Evolutionary conservation across 768 basidiomycete species (phyloP).

Genomic region (Lactarius akahatsu): DNA sequence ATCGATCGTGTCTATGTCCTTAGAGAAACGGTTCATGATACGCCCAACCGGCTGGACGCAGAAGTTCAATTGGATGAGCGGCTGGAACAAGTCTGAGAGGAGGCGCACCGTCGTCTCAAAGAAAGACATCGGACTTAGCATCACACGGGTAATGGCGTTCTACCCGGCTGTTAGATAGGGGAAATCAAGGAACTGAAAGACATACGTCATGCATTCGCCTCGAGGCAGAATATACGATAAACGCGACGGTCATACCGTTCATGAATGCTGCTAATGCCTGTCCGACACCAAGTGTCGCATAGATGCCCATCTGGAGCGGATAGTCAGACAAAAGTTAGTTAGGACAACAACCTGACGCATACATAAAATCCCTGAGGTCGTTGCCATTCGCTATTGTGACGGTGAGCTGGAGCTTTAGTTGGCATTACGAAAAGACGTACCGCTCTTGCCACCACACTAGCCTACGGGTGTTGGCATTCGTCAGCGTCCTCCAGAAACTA

Average conservation of each 20-base stretch:
- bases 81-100: not conserved
- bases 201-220: conserved; percentile 59
- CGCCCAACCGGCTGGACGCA: too few relatives aligned
- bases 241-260: conserved; percentile 62
- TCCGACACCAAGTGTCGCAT: conserved; percentile 67
- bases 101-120: conserved; percentile 75
- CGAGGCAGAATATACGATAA: conserved; percentile 78
- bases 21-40: conserved; percentile 90
- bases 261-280: conserved; percentile 70
- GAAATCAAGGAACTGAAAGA: not conserved
- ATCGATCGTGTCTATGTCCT: conserved; percentile 83
- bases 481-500: conserved; percentile 11
- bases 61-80: conserved; percentile 25
- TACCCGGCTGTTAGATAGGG: conserved; percentile 30
- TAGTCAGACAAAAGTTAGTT: not conserved
- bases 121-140: conserved; percentile 87
- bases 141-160: conserved; percentile 63
- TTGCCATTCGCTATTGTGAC: conserved; percentile 48
- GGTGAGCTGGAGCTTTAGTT: conserved; percentile 21
- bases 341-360: conserved; percentile 31
- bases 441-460: conserved; percentile 83
- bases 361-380: conserved; percentile 70
- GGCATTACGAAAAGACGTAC: conserved; percentile 36
- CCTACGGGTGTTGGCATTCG: conserved; percentile 39
- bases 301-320: conserved; percentile 68